phyloP scores from a whole-genome alignment of 192 early-diverging fungal genomes.

The Cetraspora pellucida region DNA sequence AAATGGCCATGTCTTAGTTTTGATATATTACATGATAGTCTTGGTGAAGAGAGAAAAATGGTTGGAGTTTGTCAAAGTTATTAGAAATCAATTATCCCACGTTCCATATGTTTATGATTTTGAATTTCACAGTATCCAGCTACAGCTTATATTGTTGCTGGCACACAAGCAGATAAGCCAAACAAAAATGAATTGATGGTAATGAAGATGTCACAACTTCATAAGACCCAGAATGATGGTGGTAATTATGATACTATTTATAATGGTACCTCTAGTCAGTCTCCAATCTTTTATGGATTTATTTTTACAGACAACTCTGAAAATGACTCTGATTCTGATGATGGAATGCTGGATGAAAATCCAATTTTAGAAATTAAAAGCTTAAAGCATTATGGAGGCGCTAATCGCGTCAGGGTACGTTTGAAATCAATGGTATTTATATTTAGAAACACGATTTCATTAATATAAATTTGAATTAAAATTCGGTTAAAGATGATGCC shows the following conservation, averaged over 20 bases:
- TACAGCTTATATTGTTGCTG: constrained; percentile 91
- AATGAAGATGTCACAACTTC: constrained; percentile 94
- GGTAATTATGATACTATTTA: constrained; percentile 22
- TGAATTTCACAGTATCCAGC: constrained; percentile 70
- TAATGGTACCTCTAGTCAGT: not conserved
- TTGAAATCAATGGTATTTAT: too few relatives aligned
- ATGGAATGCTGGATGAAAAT: constrained; percentile 91
- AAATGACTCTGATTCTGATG: constrained; percentile 76
- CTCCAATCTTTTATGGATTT: constrained; percentile 13
- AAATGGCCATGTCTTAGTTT: constrained; percentile 98
- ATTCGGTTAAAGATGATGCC: constrained; percentile 57
- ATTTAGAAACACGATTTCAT: constrained; percentile 11
- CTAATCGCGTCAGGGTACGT: constrained; percentile 83
- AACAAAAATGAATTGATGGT: constrained; percentile 90
- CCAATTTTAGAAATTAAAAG: constrained; percentile 85
- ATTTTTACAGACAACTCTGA: constrained; percentile 10
- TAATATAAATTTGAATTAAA: constrained; percentile 7
- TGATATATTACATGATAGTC: constrained; percentile 86
- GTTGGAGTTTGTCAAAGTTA: not conserved
- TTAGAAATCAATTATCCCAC: not conserved
- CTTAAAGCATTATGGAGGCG: constrained; percentile 85
- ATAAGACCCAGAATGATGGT: constrained; percentile 85
- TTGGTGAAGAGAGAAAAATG: constrained; percentile 75
- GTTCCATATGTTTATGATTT: not conserved
- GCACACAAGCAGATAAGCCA: constrained; percentile 83